These are phyloP conservation scores for Megacollybia marginata DNA, from an alignment of 768 basidiomycete genomes.

Conservation along the genomic window DNA sequence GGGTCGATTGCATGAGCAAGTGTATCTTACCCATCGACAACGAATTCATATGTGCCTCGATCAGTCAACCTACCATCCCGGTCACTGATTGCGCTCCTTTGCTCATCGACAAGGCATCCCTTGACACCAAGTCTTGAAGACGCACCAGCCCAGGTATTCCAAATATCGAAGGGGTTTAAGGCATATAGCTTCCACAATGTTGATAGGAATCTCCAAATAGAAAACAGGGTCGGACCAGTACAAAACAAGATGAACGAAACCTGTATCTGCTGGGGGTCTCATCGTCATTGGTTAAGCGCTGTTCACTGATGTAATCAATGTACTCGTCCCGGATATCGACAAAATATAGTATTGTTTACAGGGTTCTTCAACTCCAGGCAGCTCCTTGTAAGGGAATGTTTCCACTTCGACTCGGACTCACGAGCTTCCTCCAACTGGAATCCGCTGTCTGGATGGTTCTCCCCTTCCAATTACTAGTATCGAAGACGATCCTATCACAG, in stretches of 20 bases:
- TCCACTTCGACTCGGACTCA: no score
- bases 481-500: no score
- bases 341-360: no score
- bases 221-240: constrained; percentile 4
- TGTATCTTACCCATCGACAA: not conserved
- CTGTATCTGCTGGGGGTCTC: no score
- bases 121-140: constrained; percentile 10
- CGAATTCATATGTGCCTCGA: constrained; percentile 1
- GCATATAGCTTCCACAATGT: constrained; percentile 3
- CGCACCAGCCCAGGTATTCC: constrained; percentile 14
- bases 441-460: no score
- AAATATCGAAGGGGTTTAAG: constrained; percentile 11
- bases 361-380: no score
- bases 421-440: no score
- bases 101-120: constrained; percentile 5
- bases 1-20: constrained; percentile 16
- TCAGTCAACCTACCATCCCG: constrained; percentile 1
- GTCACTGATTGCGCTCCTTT: not conserved
- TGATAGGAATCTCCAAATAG: constrained; percentile 11
- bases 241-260: constrained; percentile 7
- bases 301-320: no score
- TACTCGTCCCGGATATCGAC: no score
- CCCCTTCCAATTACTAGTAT: no score
- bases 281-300: no score
- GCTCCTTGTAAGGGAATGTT: no score